phyloP scores from a whole-genome alignment of 768 basidiomycete genomes.

The Rhodotorula taiwanensis region DNA sequence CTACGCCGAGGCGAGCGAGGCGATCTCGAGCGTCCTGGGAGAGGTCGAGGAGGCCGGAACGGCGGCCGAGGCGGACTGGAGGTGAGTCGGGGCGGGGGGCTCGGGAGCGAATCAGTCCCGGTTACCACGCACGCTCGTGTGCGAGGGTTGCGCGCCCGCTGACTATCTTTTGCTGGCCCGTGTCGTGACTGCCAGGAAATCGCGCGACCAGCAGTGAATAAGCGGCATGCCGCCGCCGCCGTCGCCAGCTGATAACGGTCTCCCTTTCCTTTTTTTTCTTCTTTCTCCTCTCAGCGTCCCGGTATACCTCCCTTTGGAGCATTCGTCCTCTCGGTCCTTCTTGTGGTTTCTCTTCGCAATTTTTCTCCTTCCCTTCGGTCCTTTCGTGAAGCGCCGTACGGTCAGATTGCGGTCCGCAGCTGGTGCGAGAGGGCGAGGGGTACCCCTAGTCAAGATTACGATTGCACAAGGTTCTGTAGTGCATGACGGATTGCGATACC shows the following conservation, averaged over 20 bases:
- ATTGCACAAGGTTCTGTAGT: too few relatives aligned
- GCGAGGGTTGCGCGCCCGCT: background rate
- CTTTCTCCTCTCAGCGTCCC: constrained; percentile 3
- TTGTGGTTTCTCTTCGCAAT: too few relatives aligned
- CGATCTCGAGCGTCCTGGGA: constrained; percentile 19
- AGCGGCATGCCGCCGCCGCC: background rate
- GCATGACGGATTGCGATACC: too few relatives aligned
- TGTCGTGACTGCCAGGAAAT: constrained; percentile 1
- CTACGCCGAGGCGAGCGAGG: constrained; percentile 47
- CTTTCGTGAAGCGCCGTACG: too few relatives aligned
- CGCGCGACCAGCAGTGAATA: constrained; percentile 11
- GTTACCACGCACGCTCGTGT: background rate
- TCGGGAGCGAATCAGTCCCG: too few relatives aligned
- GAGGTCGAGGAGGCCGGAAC: constrained; percentile 42
- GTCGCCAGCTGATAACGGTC: too few relatives aligned
- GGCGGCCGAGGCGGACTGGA: constrained; percentile 21
- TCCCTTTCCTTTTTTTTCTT: background rate
- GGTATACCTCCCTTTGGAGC: background rate
- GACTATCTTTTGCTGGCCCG: background rate
- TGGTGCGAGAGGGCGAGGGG: too few relatives aligned
- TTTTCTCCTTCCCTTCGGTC: background rate
- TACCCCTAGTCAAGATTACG: too few relatives aligned
- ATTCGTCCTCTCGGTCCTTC: background rate
- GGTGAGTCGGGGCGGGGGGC: too few relatives aligned
- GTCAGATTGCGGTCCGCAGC: too few relatives aligned